phyloP scores from a whole-genome alignment of 257 asterid genomes.

The Gentiana dahurica region DNA sequence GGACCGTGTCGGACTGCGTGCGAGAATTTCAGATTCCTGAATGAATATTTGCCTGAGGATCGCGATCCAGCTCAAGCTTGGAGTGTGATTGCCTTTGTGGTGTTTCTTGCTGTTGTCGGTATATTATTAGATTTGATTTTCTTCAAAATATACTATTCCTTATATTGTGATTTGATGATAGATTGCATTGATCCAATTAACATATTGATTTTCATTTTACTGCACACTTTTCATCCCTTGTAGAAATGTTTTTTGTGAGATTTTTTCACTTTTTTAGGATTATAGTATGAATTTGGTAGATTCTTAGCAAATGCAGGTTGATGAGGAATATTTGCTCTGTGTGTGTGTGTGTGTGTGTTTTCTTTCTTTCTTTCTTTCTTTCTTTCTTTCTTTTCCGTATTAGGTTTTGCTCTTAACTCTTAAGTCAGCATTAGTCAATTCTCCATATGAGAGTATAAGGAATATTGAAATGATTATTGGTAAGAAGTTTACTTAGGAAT shows the following conservation, averaged over 20 bases:
- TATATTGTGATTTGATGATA: background rate
- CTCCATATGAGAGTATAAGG: too few relatives aligned
- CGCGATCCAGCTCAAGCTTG: slow-evolving; percentile 91
- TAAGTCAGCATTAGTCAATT: background rate
- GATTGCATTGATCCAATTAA: background rate
- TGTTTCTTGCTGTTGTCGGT: slow-evolving; percentile 44
- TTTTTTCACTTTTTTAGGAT: too few relatives aligned
- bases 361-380: background rate
- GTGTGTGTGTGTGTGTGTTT: too few relatives aligned
- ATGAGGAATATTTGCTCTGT: too few relatives aligned
- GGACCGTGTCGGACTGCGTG: slow-evolving; percentile 44
- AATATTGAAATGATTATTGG: too few relatives aligned
- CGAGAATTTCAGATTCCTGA: slow-evolving; percentile 55
- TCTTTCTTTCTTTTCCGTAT: background rate
- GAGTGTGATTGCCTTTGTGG: slow-evolving; percentile 56
- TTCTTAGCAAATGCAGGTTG: too few relatives aligned
- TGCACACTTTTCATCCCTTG: background rate
- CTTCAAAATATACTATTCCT: background rate
- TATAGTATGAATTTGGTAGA: too few relatives aligned
- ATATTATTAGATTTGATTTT: background rate
- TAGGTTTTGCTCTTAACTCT: background rate
- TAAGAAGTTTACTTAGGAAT: too few relatives aligned
- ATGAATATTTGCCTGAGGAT: slow-evolving; percentile 87
- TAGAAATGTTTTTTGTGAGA: too few relatives aligned
- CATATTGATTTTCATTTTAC: background rate